Evolutionary conservation across 306 rosid genomes (phyloP).

Genomic region (Mucuna pruriens): DNA sequence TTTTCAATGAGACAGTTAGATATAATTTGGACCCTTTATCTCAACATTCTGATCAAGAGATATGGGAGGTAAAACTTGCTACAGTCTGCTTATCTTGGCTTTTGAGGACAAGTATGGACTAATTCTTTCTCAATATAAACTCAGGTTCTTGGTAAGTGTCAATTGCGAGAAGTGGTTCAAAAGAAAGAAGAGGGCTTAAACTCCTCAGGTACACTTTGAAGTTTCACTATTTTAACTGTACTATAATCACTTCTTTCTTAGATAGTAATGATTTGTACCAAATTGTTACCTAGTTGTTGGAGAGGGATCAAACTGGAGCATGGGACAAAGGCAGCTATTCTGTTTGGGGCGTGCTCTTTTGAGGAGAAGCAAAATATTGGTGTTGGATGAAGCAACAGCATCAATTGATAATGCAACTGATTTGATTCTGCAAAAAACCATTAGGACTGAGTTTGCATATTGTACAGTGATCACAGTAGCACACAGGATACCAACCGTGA

Average conservation of each 20-base stretch:
- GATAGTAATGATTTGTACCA: neutral
- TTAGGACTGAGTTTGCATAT: neutral
- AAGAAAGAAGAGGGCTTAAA: constrained; percentile 68
- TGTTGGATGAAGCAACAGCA: constrained; percentile 13
- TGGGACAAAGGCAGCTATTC: neutral
- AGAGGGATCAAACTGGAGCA: constrained; percentile 3
- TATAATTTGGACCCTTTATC: constrained; percentile 78
- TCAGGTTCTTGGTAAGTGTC: constrained; percentile 78
- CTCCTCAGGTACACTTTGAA: constrained; percentile 52
- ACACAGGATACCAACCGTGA: neutral
- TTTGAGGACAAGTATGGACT: neutral
- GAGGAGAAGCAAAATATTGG: neutral
- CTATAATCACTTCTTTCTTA: neutral
- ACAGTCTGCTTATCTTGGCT: neutral
- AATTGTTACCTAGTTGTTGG: neutral
- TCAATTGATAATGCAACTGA: constrained; percentile 8
- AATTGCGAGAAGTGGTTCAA: constrained; percentile 61
- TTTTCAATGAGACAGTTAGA: constrained; percentile 77
- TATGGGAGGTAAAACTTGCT: constrained; percentile 72
- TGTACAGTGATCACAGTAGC: constrained; percentile 5
- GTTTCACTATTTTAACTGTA: neutral
- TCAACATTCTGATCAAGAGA: constrained; percentile 64
- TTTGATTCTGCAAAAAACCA: neutral
- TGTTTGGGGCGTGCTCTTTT: constrained; percentile 1
- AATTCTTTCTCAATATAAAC: neutral